A percentile compares a stretch with the other conserved stretches of the same genome.
Evolutionary conservation across 495 filamentous ascomycete genomes (phyloP).

Genomic region (Talaromyces nanjingensis): DNA sequence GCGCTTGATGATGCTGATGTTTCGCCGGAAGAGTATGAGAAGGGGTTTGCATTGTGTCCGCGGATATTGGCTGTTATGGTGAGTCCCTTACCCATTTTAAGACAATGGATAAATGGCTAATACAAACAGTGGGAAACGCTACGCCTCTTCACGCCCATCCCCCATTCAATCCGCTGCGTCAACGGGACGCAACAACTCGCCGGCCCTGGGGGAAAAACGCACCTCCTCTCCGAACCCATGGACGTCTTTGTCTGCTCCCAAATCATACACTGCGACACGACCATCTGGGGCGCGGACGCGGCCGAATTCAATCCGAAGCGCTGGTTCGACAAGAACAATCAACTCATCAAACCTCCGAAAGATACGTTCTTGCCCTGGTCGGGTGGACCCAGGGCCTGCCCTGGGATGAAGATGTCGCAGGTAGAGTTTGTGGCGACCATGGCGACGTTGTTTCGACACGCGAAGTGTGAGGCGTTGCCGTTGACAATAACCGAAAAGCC

Average conservation of each 20-base stretch:
- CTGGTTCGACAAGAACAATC: conserved; percentile 23
- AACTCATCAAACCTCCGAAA: conserved; percentile 22
- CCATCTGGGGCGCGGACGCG: conserved; percentile 41
- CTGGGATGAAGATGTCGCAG: conserved; percentile 44
- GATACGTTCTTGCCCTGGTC: conserved; percentile 43
- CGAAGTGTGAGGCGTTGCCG: conserved; percentile 11
- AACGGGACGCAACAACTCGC: conserved; percentile 18
- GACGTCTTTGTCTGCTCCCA: conserved; percentile 21
- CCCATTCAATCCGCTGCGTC: conserved; percentile 33
- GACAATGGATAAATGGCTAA: not conserved
- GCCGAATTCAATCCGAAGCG: conserved; percentile 41
- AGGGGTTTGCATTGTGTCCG: conserved; percentile 33
- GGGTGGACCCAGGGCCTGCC: conserved; percentile 37
- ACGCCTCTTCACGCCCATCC: conserved; percentile 41
- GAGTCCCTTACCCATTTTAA: not conserved
- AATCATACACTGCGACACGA: conserved; percentile 30
- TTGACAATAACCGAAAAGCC: conserved; percentile 2
- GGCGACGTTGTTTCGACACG: conserved; percentile 29
- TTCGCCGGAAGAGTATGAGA: conserved; percentile 13
- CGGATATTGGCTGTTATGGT: conserved; percentile 42
- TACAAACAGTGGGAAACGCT: conserved; percentile 39
- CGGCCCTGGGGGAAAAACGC: conserved; percentile 10
- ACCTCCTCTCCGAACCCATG: conserved; percentile 23
- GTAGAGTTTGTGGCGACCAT: conserved; percentile 48
- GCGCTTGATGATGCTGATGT: conserved; percentile 7